Evolutionary conservation across 345 rosid genomes (phyloP).

Genomic region (Brassica nigra): DNA sequence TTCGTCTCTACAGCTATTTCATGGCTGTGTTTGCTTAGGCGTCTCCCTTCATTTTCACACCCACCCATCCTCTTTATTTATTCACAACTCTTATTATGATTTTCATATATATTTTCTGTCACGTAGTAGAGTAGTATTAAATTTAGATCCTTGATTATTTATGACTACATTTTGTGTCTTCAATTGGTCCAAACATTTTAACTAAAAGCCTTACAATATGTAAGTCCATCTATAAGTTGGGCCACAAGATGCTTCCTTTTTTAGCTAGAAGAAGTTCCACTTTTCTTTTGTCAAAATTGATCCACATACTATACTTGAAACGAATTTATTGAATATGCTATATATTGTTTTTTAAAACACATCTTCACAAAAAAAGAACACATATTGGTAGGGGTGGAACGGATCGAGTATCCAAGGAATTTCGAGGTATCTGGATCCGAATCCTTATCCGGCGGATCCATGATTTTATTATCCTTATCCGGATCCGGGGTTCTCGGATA

Average conservation of each 20-base stretch:
- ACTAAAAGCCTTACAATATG: slow-evolving; percentile 1
- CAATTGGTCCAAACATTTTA: background rate
- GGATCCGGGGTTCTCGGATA: no score
- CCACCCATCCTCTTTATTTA: background rate
- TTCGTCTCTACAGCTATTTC: slow-evolving; percentile 38
- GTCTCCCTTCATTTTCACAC: slow-evolving; percentile 36
- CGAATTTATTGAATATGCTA: background rate
- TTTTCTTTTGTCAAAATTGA: background rate
- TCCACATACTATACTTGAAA: background rate
- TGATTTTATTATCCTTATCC: no score
- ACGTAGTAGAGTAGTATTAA: background rate
- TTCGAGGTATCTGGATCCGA: no score
- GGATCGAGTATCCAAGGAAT: no score
- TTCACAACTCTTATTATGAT: background rate
- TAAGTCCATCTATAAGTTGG: slow-evolving; percentile 22
- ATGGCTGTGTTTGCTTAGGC: slow-evolving; percentile 38
- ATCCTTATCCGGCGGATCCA: no score
- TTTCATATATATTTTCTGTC: background rate
- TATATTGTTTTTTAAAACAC: background rate
- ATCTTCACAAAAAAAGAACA: no score
- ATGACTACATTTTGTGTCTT: background rate
- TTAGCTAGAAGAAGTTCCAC: background rate
- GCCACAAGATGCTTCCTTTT: background rate
- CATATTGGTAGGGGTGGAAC: no score
- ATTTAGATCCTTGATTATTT: background rate